Evolutionary conservation across 495 filamentous ascomycete genomes (phyloP).

Genomic region (Penicillium alfredii): DNA sequence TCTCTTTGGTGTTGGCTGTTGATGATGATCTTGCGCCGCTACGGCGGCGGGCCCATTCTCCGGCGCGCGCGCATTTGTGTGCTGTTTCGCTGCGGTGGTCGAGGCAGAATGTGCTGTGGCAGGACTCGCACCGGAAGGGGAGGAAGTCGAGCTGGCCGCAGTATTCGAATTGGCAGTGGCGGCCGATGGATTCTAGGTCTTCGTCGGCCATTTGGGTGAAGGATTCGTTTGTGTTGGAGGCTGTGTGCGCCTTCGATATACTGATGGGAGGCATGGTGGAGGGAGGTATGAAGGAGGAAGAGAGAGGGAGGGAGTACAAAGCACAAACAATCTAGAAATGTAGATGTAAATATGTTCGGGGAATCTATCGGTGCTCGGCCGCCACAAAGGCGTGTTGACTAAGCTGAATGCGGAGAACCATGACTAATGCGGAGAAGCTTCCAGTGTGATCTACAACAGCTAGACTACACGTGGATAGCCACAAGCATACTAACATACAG

Average conservation of each 20-base stretch:
- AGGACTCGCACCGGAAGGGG: conserved; percentile 90
- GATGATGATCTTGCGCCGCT: conserved; percentile 37
- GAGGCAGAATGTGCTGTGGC: conserved; percentile 79
- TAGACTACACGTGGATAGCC: too few species aligned
- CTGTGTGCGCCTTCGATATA: conserved; percentile 17
- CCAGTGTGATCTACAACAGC: too few species aligned
- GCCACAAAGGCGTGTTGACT: too few species aligned
- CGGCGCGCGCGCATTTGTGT: conserved; percentile 73
- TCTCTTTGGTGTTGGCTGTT: conserved; percentile 13
- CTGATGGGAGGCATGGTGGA: conserved; percentile 29
- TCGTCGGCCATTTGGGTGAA: conserved; percentile 54
- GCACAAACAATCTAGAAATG: neutral
- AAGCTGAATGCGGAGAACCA: too few species aligned
- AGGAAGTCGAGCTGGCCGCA: conserved; percentile 96
- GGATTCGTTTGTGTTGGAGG: conserved; percentile 15
- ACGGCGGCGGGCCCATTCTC: conserved; percentile 75
- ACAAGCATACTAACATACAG: neutral
- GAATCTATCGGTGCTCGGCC: too few species aligned
- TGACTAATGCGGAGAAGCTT: conserved; percentile 35
- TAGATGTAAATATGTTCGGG: too few species aligned
- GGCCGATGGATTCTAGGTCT: conserved; percentile 79
- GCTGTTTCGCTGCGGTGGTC: conserved; percentile 86
- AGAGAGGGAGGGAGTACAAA: conserved; percentile 2
- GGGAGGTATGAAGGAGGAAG: neutral
- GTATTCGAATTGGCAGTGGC: conserved; percentile 84